Base-by-base conservation (phyloP, 2,329 filamentous ascomycete genomes). In the Xylariaceae sp. region DNA sequence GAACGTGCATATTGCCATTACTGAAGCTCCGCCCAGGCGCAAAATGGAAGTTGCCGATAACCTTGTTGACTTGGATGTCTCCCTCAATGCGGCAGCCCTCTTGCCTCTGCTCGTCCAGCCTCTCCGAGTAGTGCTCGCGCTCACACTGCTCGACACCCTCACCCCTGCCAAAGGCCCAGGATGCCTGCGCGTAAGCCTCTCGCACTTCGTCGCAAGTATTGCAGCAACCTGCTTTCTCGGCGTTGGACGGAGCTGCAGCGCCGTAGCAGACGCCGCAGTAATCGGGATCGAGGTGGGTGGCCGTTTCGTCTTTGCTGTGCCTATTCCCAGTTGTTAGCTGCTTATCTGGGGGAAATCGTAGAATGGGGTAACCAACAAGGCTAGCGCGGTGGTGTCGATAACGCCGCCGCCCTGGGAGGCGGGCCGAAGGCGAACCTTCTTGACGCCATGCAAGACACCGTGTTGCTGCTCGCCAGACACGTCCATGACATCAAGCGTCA, bases 401-500 rank as follows among this genome's bases (percentile, higher is more conserved):
- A 83, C 83, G 47, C 73, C 75, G 51, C 91, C 87, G 33, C 92
- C 92, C 58, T 95, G 83, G 35, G 72, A 73, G 56, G 76, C 74
- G 20, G 90, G 75, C 52, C 79, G 75, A 50, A 98, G 77, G 50
- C 93, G 84, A 51, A 96, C 86, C 72, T 96, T 97, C 70, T 82
- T 88, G 52, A 98, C 82, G 37, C 93, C 93, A 63, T 96, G 90
- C 66, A 89, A 84, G 47, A 98, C 87, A 42, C 92, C 93, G 58
- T 91, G 88, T 67, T 98, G 93, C 63, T 96, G 86, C 69, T 98
- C 93, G 53, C 93, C 93, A 19, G 90, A 95, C 21, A 97, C 92
- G 70, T 98, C 93, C 93, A 98, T 98, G 45, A 98, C 92, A 66
- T 98, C 93, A 59, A 98, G 83, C 11, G 93, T 96, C 55, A 97